Evolutionary conservation across 345 rosid genomes (phyloP).

Genomic region (Citrus unshiu): DNA sequence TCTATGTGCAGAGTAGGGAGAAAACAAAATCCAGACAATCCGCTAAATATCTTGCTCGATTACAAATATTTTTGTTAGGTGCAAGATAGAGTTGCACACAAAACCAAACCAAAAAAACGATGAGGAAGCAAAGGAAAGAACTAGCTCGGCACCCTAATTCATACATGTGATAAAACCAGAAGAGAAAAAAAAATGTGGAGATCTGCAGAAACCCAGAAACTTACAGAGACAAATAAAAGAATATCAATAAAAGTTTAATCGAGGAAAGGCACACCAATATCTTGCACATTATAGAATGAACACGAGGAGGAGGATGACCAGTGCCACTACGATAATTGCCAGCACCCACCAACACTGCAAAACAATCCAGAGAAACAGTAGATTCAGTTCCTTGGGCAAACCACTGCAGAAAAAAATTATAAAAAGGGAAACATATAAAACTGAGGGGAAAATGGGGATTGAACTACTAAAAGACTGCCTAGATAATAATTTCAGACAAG

Average conservation of each 20-base stretch:
- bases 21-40: background rate
- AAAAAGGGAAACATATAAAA: background rate
- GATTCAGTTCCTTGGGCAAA: background rate
- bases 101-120: background rate
- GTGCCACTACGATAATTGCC: conserved; percentile 40
- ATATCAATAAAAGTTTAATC: background rate
- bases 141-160: background rate
- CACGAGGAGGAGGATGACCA: conserved; percentile 40
- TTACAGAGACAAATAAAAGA: background rate
- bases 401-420: background rate
- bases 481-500: background rate
- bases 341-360: conserved; percentile 77
- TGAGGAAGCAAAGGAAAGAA: background rate
- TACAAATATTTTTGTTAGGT: background rate
- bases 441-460: background rate
- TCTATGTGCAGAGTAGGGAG: background rate
- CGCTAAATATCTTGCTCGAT: no score
- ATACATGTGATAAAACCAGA: background rate
- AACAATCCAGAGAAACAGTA: conserved; percentile 3
- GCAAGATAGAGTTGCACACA: background rate
- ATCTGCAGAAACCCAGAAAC: background rate
- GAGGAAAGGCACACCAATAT: background rate
- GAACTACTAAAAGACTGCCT: background rate
- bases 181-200: background rate
- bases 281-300: conserved; percentile 21